These are phyloP conservation scores for Botrytis paeoniae DNA, from an alignment of 2,329 filamentous ascomycete species.

Conservation along the genomic window DNA sequence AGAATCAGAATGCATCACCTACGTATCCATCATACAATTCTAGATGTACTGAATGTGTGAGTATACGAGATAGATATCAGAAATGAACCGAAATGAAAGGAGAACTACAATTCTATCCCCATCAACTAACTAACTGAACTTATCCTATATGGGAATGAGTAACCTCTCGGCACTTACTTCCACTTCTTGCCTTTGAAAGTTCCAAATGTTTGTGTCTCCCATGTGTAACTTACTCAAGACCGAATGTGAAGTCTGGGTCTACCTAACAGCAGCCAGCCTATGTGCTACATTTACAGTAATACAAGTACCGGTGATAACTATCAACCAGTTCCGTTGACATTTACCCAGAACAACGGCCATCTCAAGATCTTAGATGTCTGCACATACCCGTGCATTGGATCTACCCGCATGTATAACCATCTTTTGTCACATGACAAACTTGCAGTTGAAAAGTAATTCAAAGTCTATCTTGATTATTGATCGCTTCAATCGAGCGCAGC, in stretches of 20 bases:
- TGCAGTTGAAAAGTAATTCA: background rate
- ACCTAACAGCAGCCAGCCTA: background rate
- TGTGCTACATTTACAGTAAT: background rate
- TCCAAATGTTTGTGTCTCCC: background rate
- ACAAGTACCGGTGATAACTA: background rate
- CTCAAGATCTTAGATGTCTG: slow-evolving; percentile 10
- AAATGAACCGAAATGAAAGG: background rate
- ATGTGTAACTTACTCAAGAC: background rate
- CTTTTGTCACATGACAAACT: background rate
- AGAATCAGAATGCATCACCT: background rate
- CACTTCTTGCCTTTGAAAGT: background rate
- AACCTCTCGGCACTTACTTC: background rate
- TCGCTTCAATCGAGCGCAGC: slow-evolving; percentile 9
- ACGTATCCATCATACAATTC: background rate
- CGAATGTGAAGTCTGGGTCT: background rate
- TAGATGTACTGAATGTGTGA: background rate
- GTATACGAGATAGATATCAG: background rate
- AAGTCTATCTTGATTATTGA: background rate
- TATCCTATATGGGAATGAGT: background rate
- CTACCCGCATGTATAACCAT: background rate
- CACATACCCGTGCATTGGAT: slow-evolving; percentile 12
- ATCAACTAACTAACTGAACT: background rate
- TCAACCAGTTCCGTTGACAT: background rate
- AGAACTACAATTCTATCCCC: background rate
- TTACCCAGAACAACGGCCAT: slow-evolving; percentile 8